Conservation (phyloP, 2,329 filamentous ascomycete species). For the Scedosporium apiospermum region DNA sequence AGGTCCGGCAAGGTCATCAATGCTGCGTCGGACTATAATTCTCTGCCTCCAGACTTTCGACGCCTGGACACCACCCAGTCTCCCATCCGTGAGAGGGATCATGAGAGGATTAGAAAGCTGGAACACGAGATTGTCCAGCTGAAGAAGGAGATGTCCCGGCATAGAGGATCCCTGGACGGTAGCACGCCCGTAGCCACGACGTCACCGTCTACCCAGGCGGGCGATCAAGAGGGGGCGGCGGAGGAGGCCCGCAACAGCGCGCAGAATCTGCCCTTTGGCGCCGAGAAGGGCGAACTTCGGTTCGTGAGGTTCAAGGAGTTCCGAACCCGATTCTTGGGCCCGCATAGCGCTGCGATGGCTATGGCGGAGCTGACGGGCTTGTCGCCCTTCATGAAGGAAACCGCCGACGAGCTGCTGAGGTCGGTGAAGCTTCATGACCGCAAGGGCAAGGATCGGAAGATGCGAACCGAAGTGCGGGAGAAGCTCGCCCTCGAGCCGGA, state of each 20-base stretch:
- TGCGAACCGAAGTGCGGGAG: conserved; percentile 43
- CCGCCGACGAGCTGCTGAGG: conserved; percentile 50
- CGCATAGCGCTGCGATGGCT: conserved; percentile 51
- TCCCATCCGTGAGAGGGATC: conserved; percentile 35
- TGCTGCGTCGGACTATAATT: conserved; percentile 25
- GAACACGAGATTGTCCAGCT: conserved; percentile 51
- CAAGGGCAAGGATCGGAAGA: conserved; percentile 45
- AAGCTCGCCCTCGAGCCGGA: conserved; percentile 37
- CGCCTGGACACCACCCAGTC: conserved; percentile 29
- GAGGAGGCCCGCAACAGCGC: conserved; percentile 12
- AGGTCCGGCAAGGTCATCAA: conserved; percentile 42
- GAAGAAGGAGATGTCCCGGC: conserved; percentile 39
- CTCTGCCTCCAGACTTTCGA: conserved; percentile 32
- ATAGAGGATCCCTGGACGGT: conserved; percentile 34
- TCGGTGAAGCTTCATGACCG: conserved; percentile 45
- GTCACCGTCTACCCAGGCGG: conserved; percentile 36
- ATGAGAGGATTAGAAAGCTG: conserved; percentile 48
- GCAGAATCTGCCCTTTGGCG: conserved; percentile 14
- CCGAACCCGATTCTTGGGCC: conserved; percentile 50
- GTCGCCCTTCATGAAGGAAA: conserved; percentile 53
- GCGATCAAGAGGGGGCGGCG: conserved; percentile 25
- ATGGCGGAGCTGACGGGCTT: conserved; percentile 49
- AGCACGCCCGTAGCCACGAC: conserved; percentile 37
- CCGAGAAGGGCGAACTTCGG: conserved; percentile 43
- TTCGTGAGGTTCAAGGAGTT: conserved; percentile 52